Percentiles rank a stretch among this genome's conserved stretches.
phyloP scores from a whole-genome alignment of 2,329 filamentous ascomycete species.

The Arachnopeziza araneosa region DNA sequence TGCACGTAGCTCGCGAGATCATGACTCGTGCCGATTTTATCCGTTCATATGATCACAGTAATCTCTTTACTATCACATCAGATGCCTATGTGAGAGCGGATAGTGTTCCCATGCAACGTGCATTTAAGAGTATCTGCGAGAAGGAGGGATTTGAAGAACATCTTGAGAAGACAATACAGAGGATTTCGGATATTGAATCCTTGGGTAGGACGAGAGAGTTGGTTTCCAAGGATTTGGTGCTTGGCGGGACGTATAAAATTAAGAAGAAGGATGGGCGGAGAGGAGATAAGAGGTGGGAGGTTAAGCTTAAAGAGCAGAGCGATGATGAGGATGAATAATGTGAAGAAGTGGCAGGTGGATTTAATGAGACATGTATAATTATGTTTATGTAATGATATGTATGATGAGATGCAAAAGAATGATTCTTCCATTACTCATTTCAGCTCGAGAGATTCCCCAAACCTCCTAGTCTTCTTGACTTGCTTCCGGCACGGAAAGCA shows the following conservation, averaged over 20 bases:
- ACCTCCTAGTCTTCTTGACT: too few species aligned
- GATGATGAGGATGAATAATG: neutral
- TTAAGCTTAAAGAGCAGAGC: constrained; percentile 22
- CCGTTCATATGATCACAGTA: constrained; percentile 83
- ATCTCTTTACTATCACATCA: constrained; percentile 91
- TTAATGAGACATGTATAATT: neutral
- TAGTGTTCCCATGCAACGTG: constrained; percentile 92
- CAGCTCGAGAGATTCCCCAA: too few species aligned
- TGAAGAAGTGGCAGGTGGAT: too few species aligned
- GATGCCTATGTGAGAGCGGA: constrained; percentile 83
- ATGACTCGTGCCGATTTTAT: constrained; percentile 98
- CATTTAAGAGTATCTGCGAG: constrained; percentile 78
- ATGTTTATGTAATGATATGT: neutral
- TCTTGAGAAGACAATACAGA: constrained; percentile 73
- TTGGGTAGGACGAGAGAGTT: constrained; percentile 90
- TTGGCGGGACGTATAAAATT: constrained; percentile 75
- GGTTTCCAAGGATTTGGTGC: constrained; percentile 89
- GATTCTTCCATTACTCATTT: too few species aligned
- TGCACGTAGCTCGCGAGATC: constrained; percentile 80
- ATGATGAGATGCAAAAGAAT: neutral
- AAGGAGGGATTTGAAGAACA: constrained; percentile 75
- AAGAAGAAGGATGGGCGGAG: constrained; percentile 23
- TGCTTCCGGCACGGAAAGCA: constrained; percentile 72
- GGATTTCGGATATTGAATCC: constrained; percentile 90
- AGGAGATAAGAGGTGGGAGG: constrained; percentile 24